These are phyloP conservation scores for Daphne laureola DNA, from an alignment of 441 rosid species.

Conservation along the genomic window DNA sequence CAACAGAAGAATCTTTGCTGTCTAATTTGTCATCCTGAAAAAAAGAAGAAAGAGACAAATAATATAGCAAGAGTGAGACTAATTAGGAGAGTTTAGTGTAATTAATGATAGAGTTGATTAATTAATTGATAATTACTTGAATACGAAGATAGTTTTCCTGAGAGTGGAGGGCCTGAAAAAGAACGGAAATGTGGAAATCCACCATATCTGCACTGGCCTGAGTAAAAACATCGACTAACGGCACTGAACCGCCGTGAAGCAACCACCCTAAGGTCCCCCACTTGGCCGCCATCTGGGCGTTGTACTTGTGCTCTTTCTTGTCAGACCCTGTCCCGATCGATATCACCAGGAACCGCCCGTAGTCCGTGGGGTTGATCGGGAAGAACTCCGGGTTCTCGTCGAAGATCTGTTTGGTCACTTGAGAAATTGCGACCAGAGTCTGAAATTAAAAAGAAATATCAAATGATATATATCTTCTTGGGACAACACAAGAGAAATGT, in stretches of 20 bases:
- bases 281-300: conserved; percentile 33
- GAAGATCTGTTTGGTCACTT: conserved; percentile 40
- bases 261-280: conserved; percentile 66
- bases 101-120: no score
- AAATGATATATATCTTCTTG: no score
- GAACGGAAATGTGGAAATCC: conserved; percentile 39
- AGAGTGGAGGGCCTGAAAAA: conserved; percentile 52
- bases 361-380: conserved; percentile 47
- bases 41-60: no score
- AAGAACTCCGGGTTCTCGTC: conserved; percentile 34
- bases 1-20: conserved; percentile 13
- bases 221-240: conserved; percentile 43
- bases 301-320: conserved; percentile 34
- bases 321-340: conserved; percentile 46
- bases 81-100: no score
- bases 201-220: conserved; percentile 71
- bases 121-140: conserved; percentile 46
- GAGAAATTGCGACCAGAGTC: conserved; percentile 56
- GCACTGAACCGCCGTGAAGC: conserved; percentile 32
- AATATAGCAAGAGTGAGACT: no score
- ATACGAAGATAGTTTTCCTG: conserved; percentile 50
- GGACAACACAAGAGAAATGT: no score
- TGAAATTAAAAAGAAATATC: no score
- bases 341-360: conserved; percentile 46
- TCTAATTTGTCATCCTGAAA: conserved; percentile 26